These are phyloP conservation scores for Picochlorum sp. DNA, from an alignment of 139 green algal species.

Conservation along the genomic window DNA sequence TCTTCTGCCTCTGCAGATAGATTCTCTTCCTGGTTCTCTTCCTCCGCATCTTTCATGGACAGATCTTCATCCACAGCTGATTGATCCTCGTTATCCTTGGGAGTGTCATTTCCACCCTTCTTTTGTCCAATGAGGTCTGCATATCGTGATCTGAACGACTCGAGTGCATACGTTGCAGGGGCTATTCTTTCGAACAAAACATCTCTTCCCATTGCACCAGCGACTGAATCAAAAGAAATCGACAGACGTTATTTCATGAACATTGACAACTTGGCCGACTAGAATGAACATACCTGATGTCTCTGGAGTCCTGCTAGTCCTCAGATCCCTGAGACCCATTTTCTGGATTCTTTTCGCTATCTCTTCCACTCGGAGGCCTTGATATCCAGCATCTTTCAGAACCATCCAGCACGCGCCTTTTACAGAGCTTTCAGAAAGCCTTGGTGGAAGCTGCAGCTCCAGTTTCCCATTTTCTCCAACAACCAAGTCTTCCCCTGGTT, in stretches of 20 bases:
- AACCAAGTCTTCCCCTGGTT: conserved; percentile 23
- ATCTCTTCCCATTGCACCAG: conserved; percentile 66
- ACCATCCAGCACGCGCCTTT: conserved; percentile 82
- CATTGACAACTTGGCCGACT: neutral
- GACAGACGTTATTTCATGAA: neutral
- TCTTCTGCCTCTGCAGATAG: conserved; percentile 12
- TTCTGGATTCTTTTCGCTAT: conserved; percentile 67
- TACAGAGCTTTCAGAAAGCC: conserved; percentile 54
- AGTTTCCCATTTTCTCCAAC: conserved; percentile 12
- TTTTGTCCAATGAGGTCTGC: neutral
- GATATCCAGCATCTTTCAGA: conserved; percentile 53
- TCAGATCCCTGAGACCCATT: conserved; percentile 68
- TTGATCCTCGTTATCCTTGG: no score
- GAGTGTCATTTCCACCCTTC: neutral
- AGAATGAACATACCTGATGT: conserved; percentile 2
- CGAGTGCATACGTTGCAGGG: conserved; percentile 69
- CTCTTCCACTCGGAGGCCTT: conserved; percentile 59
- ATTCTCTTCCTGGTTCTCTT: conserved; percentile 17
- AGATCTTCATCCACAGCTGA: neutral
- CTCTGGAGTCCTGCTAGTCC: conserved; percentile 43
- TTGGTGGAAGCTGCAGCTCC: conserved; percentile 56
- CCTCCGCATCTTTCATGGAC: neutral
- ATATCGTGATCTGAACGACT: conserved; percentile 14
- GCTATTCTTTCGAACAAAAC: conserved; percentile 67
- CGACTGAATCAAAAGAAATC: conserved; percentile 32